These are phyloP conservation scores for Floccularia luteovirens DNA, from an alignment of 768 basidiomycete genomes.

Conservation along the genomic window DNA sequence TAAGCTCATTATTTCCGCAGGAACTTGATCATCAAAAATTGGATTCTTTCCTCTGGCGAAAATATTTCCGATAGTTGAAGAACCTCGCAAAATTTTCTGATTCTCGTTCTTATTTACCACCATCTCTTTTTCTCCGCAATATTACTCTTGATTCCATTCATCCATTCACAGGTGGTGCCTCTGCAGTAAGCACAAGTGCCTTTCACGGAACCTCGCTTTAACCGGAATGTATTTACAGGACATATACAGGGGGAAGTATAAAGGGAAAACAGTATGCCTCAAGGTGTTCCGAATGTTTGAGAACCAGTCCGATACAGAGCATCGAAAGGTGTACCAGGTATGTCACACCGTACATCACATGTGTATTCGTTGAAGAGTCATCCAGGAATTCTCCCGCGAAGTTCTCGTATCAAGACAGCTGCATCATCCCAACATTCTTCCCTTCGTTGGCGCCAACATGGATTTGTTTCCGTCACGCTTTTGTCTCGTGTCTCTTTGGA, in stretches of 20 bases:
- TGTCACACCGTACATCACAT: not conserved
- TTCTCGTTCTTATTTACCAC: too few species aligned
- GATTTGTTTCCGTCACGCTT: conserved; percentile 9
- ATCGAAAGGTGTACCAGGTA: conserved; percentile 10
- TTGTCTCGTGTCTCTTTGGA: conserved; percentile 16
- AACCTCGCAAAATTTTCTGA: too few species aligned
- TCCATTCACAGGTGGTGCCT: not conserved
- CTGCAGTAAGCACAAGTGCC: not conserved
- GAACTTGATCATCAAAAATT: not conserved
- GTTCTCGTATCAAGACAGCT: conserved; percentile 16
- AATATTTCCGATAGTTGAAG: not conserved
- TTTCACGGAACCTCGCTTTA: too few species aligned
- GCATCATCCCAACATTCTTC: conserved; percentile 17
- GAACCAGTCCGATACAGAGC: conserved; percentile 4
- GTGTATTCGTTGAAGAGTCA: not conserved
- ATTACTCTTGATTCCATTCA: not conserved
- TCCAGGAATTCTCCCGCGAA: conserved; percentile 14
- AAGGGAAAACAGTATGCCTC: not conserved
- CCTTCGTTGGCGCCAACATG: conserved; percentile 13
- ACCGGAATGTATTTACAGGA: not conserved
- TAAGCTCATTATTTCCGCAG: not conserved
- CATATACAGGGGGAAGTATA: conserved; percentile 1
- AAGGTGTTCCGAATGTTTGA: conserved; percentile 8
- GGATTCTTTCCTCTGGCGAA: not conserved
- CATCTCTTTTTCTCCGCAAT: not conserved